Evolutionary conservation across 164 flowering plant species (phyloP), one percentile per base, ranked within the genome.

Genomic region (Vitis amurensis): DNA sequence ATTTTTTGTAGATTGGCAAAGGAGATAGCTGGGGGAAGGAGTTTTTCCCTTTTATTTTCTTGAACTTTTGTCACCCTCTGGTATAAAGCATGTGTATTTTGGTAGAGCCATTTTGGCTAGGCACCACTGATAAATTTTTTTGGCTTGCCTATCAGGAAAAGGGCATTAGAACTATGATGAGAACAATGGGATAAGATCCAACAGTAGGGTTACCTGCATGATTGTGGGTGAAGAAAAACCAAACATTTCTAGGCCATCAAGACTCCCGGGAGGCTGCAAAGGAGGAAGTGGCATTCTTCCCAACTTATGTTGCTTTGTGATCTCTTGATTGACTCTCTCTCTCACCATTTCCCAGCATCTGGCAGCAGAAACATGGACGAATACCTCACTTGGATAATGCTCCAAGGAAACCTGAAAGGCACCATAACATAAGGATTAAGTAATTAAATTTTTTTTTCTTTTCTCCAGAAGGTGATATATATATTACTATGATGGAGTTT

Each of bases 311-410:
- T 84, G 92, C 80, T 78, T 90, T 50, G 81, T 47, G n/a, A 96
- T 89, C 81, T 93, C 97, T 71, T 84, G 86, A 80, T 96, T 96
- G 68, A 92, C 92, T 83, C 89, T 82, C 30, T 93, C 95, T 64
- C 91, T 83, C 68, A 93, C 95, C 95, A 96, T 80, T 72, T 96
- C 98, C 99, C 98, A 96, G 82, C 98, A 92, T 83, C 81, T 86
- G 30, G 71, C 62, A 19, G 94, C 82, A 12, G 95, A 90, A 31
- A 84, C 56, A 68, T 93, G 91, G 62, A 88, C 69, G 73, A 93
- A 93, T 58, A 89, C 88, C 84, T 93, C 97, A 80, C 74, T 84
- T 1, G 91, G 82, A 59, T 70, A 80, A 50, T 83, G 67, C 84
- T 96, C 97, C 67, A 93, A 65, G 10, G 77, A 84, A 79, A 96